Conservation (phyloP, 1,284 basidiomycete species). For the Cryptococcus floricola region DNA sequence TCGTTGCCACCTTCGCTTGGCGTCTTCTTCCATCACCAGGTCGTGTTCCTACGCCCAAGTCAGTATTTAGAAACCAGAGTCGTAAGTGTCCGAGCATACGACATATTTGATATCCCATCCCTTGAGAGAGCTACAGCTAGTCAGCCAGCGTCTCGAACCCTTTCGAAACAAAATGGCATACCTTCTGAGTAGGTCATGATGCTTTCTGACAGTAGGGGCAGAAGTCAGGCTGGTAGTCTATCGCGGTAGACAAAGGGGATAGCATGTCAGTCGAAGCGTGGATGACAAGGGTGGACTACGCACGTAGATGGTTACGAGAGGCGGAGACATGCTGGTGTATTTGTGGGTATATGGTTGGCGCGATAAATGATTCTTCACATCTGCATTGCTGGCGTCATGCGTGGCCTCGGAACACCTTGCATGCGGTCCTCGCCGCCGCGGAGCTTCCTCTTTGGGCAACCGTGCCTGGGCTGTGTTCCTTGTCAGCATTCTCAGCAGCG, state of each 20-base stretch:
- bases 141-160: background rate
- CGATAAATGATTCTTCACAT: background rate
- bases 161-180: constrained; percentile 8
- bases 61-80: background rate
- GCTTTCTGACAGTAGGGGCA: constrained; percentile 38
- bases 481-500: too few relatives aligned
- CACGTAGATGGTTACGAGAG: constrained; percentile 17
- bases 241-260: background rate
- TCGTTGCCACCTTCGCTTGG: constrained; percentile 46
- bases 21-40: constrained; percentile 43
- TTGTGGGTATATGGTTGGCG: background rate
- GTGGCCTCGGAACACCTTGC: too few relatives aligned
- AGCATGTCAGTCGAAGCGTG: background rate
- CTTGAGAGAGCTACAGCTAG: constrained; percentile 25
- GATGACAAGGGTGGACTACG: background rate
- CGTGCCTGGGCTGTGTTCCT: too few relatives aligned
- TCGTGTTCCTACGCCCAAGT: constrained; percentile 29
- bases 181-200: constrained; percentile 44
- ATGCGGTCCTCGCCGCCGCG: too few relatives aligned
- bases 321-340: constrained; percentile 13
- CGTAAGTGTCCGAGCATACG: constrained; percentile 17
- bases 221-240: constrained; percentile 46
- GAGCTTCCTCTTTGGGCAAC: too few relatives aligned
- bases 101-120: constrained; percentile 45
- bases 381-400: too few relatives aligned